These are phyloP conservation scores for Ascobolus immersus DNA, from an alignment of 495 filamentous ascomycete genomes.

Conservation along the genomic window DNA sequence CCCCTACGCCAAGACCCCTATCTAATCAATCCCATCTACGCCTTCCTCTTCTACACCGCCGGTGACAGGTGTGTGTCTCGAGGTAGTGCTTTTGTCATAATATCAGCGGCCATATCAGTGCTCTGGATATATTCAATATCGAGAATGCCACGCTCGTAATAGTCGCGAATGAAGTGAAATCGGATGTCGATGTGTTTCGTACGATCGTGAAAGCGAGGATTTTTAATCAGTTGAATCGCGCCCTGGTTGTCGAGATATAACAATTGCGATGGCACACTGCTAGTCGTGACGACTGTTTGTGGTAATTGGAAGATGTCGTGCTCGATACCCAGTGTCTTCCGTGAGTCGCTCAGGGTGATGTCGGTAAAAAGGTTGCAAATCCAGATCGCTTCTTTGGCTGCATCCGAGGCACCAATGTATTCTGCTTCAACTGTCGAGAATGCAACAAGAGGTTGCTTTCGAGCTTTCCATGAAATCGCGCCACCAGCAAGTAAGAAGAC, in stretches of 20 bases:
- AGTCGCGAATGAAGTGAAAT: no score
- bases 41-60: no score
- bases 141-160: no score
- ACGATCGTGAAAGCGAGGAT: neutral
- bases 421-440: slow-evolving; percentile 4
- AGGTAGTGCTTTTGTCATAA: neutral
- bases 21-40: no score
- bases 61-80: no score
- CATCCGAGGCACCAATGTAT: slow-evolving; percentile 4
- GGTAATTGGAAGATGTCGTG: no score
- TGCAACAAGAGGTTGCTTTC: slow-evolving; percentile 6
- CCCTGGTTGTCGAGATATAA: neutral
- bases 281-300: no score
- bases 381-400: slow-evolving; percentile 5
- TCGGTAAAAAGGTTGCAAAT: neutral
- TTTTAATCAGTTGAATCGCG: neutral
- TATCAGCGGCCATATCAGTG: neutral
- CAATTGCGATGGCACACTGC: no score
- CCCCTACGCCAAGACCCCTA: no score
- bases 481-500: slow-evolving; percentile 5
- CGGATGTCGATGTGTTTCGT: neutral
- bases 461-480: slow-evolving; percentile 6
- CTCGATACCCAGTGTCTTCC: no score
- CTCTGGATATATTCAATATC: neutral
- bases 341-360: no score